Base-by-base conservation (phyloP, 2,329 filamentous ascomycete species). In the Chaetomiaceae sp. region DNA sequence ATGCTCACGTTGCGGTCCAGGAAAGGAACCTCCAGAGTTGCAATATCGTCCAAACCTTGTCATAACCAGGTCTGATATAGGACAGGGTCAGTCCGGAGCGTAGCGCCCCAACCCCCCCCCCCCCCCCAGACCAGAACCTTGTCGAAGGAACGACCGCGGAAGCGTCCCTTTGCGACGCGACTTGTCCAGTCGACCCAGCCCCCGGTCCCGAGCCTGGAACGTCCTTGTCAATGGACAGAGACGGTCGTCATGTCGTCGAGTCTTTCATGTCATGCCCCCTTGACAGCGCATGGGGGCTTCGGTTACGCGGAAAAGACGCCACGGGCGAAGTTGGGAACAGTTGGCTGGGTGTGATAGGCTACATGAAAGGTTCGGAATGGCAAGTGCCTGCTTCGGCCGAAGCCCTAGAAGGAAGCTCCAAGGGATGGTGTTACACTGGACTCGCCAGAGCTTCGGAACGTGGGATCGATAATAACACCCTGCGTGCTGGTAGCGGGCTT, bases 391-490 rank as follows among this genome's bases (percentile, higher is more conserved):
- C 44, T 30, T 36, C 21, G 29, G 20, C 18, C 23, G 18, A n/a
- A 30, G 43, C 55, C 47, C 27, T 4, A 51, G 45, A 51, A 52
- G 51, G 56, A 56, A 53, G 46, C 48, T 55, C 40, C 18, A 49
- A 33, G 40, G 33, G 37, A 9, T 29, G 33, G 46, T 20, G 49
- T 56, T 49, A 41, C 43, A 48, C 51, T 29, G 25, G 48, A 30
- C 32, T 40, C 33, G 51, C 49, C 56, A 58, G 21, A 42, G 47
- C 25, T 54, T 48, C 51, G 52, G 54, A 43, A 48, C 52, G 36
- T n/a, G 13, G 40, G 37, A 54, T 56, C 54, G 54, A 54, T 56
- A 58, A 51, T 55, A 36, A 42, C 48, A 56, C 48, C 42, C 54
- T 51, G 33, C 13, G 20, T n/a, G 25, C 20, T 33, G 45, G 44